Evolutionary conservation across 2,329 filamentous ascomycete species (phyloP), one percentile per base, ranked within the genome.

Genomic region (Pseudogymnoascus sp.): DNA sequence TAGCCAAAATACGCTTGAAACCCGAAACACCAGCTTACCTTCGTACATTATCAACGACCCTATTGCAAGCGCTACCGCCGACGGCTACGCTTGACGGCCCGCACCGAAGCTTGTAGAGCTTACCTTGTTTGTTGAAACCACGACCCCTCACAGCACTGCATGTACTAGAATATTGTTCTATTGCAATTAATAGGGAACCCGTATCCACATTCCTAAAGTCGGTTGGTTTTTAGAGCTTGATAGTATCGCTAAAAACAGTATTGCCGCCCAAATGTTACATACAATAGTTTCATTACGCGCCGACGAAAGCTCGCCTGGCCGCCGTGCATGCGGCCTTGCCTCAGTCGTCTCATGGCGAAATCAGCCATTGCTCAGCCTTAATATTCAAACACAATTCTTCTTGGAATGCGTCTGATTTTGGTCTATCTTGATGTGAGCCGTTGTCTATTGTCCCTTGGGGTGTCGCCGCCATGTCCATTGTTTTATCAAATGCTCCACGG

Each of bases 391-490:
- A 33, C n/a, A 18, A 3, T 18, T 54, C 8, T 33, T 4, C n/a
- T 54, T 33, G 9, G 14, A 54, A 54, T 54, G 18, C 4, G 12
- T 18, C 4, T 54, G 12, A 2, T 54, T 30, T 54, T 54, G 8
- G 8, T 54, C 16, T 54, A 33, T 8, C n/a, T 54, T 54, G 8
- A 12, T 12, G 2, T 54, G 16, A n/a, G 22, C 25, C 25, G 25
- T 28, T 18, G 6, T 18, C 9, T 12, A 4, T 38, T 59, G 16
- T 30, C 20, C 20, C 25, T 43, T 28, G 11, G 25, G 11, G 43
- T 59, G 36, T 18, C 36, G 20, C 16, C 18, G 25, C 12, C 11
- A 64, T 64, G 62, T 64, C 62, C 30, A 18, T 16, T 50, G 16
- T 30, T 20, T 22, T 60, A 12, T 47, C 62, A 43, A 33, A 59